Evolutionary conservation across 2,329 filamentous ascomycete genomes (phyloP), one percentile per base, ranked within the genome.

Genomic region (Diatrype stigma): DNA sequence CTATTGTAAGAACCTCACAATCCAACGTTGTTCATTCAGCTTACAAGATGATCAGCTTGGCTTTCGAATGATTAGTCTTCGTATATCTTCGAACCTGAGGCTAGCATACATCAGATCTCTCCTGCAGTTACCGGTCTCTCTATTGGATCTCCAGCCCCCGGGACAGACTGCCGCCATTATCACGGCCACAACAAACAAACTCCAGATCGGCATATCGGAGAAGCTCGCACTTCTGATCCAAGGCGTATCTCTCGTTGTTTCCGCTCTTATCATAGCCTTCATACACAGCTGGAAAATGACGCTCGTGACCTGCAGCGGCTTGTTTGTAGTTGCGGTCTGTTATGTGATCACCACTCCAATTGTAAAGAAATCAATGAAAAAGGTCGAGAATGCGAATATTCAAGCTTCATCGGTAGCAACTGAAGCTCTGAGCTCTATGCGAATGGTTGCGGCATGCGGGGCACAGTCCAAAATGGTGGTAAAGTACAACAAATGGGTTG

Each of bases 61-160:
- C 28, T 84, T 84, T 58, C 79, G 81, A 23, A 78, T 84, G 65
- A 78, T 82, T 53, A 81, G 81, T 28, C 76, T 85, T 42, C 75
- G 81, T 28, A 73, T 85, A 49, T 85, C 82, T 4, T 80, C 82
- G 1, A 76, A 75, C 11, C 72, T 86, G 50, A 76, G 87, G 8
- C 72, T 85, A 23, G 76, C 81, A 53, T 90, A 88, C 57, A 73
- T 90, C n/a, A 73, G 78, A 46, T 73, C 77, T 26, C 75, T 89
- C 5, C 80, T 91, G 37, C 70, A 72, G 1, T 82, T 89, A 62
- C 81, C 82, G 38, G 78, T 89, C 40, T 80, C 84, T 49, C 79
- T 85, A 28, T 79, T 89, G 45, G 86, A 89, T 63, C 80, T 79
- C 11, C 79, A 84, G 67, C 80, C 81, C 0, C 73, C 81, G 1